Evolutionary conservation across 1,139 yeast species (phyloP), one percentile per base, ranked within the genome.

Genomic region (Yamadazyma spencermartinsiae): DNA sequence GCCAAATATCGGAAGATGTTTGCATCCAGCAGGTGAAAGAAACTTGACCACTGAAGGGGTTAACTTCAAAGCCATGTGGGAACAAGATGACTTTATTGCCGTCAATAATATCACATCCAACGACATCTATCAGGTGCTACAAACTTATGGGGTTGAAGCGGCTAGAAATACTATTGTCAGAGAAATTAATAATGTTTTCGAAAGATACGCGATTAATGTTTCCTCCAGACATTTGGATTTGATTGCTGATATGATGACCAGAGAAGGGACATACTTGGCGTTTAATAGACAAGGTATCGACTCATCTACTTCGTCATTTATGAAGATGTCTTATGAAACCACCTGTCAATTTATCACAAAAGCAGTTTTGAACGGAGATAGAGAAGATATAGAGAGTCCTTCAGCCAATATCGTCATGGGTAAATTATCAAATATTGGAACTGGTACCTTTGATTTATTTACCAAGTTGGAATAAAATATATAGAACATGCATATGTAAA

Each of bases 261-360:
- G 98, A 63, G 98, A 92, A 68, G 99, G 99, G 56, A 80, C 94
- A 3, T 94, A 90, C 61, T 72, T 92, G 61, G 96, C 99, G 19
- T 94, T 94, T 74, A 90, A 89, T 68, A 85, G 99, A 75, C 96
- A 89, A 69, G 98, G 98, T 65, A 90, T 94, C 61, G 98, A 92
- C 61, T 78, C 96, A 2, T 82, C 94, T 16, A 89, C 98, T 2
- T 90, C 98, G 9, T 86, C 98, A 23, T 87, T 94, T 72, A 84
- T 89, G 92, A 94, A 94, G 75, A 94, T 94, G 99, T 88, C 97
- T 43, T 94, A 89, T 65, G 99, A 94, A 69, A 92, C 98, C 34
- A 94, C 99, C 2, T 89, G 97, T 72, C 95, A 87, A 65, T 94
- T 94, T 76, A 77, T 94, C 63, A 92, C 97, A 39, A 88, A 88